Conservation (phyloP, 768 basidiomycete genomes). For the Termitomyces sp. region DNA sequence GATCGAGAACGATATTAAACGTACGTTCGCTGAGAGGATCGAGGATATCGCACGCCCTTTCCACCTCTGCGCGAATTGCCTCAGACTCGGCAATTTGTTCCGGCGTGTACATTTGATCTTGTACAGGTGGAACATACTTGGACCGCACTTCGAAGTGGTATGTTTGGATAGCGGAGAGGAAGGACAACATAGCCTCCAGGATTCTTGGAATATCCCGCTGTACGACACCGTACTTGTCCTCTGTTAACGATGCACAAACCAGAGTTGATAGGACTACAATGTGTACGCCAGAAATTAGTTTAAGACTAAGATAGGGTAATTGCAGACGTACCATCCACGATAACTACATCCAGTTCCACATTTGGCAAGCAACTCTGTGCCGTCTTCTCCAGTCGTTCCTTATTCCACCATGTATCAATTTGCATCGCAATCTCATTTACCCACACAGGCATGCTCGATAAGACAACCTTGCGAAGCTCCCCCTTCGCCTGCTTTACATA, state of each 20-base stretch:
- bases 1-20: constrained; percentile 18
- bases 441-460: neutral
- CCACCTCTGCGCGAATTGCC: constrained; percentile 41
- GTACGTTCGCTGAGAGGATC: constrained; percentile 53
- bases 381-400: constrained; percentile 44
- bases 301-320: neutral
- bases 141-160: constrained; percentile 51
- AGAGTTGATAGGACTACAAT: constrained; percentile 59
- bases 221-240: constrained; percentile 79
- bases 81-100: constrained; percentile 34
- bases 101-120: constrained; percentile 24
- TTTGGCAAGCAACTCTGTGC: constrained; percentile 56
- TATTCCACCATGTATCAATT: constrained; percentile 48
- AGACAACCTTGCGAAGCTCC: neutral
- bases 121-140: constrained; percentile 29
- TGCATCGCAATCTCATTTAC: neutral
- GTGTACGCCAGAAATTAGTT: neutral
- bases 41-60: constrained; percentile 50
- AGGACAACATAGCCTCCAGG: constrained; percentile 68
- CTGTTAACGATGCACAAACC: constrained; percentile 65
- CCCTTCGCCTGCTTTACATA: neutral
- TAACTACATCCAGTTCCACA: constrained; percentile 54
- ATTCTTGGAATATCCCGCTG: constrained; percentile 83
- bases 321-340: constrained; percentile 50
- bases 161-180: constrained; percentile 61